Percentiles rank a stretch among this genome's conserved stretches.
These are phyloP conservation scores for Panus rudis DNA, from an alignment of 768 basidiomycete genomes.

Conservation along the genomic window DNA sequence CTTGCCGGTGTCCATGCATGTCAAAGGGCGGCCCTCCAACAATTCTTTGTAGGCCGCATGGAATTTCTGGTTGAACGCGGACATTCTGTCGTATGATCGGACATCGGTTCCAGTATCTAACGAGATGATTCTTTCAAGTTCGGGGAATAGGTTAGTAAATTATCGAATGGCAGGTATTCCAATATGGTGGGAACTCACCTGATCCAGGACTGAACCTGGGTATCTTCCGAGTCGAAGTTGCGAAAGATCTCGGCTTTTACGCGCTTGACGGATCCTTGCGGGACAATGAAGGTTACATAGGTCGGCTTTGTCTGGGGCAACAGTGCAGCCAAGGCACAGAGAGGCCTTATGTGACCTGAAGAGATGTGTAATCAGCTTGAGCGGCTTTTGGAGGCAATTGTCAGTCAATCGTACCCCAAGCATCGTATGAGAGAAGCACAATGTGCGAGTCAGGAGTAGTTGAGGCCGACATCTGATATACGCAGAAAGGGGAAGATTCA, in stretches of 20 bases:
- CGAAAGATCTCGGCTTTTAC: slow-evolving; percentile 2
- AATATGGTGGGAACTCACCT: too few species aligned
- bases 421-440: too few species aligned
- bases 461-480: too few species aligned
- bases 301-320: background rate
- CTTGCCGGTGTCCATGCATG: slow-evolving; percentile 5
- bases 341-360: slow-evolving; percentile 1
- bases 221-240: slow-evolving; percentile 7
- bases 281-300: background rate
- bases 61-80: slow-evolving; percentile 8
- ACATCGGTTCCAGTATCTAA: background rate
- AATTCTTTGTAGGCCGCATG: slow-evolving; percentile 6
- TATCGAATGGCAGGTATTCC: background rate
- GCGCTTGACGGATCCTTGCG: slow-evolving; percentile 5
- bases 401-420: too few species aligned
- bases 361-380: too few species aligned
- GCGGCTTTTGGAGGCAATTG: too few species aligned
- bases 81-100: too few species aligned
- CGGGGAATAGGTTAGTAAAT: background rate
- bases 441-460: too few species aligned
- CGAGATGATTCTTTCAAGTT: slow-evolving; percentile 6
- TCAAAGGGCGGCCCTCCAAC: background rate
- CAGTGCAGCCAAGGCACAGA: slow-evolving; percentile 2
- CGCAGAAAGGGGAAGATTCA: too few species aligned
- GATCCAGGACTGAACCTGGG: background rate